phyloP scores from a whole-genome alignment of 768 basidiomycete species.

The Suillus sp. region DNA sequence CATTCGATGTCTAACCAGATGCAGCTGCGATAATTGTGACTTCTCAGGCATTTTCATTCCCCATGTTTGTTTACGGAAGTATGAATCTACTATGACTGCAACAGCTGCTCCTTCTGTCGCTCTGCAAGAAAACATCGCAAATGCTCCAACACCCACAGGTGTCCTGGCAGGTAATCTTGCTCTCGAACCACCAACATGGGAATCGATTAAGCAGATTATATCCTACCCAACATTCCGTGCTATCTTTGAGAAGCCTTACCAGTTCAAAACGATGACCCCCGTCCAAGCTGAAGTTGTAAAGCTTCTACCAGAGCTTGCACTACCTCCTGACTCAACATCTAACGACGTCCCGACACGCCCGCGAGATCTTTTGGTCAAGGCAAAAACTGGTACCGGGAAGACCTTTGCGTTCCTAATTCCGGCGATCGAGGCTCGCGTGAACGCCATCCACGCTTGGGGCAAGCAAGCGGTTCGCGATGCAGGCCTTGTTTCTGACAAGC shows the following conservation, averaged over 20 bases:
- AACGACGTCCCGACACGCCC: slow-evolving; percentile 16
- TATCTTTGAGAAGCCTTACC: slow-evolving; percentile 64
- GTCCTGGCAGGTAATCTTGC: background rate
- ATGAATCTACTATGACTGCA: slow-evolving; percentile 12
- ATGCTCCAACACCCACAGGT: background rate
- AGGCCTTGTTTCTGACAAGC: slow-evolving; percentile 37
- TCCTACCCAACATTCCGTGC: slow-evolving; percentile 53
- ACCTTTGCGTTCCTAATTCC: slow-evolving; percentile 88
- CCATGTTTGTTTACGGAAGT: background rate
- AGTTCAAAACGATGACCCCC: slow-evolving; percentile 69
- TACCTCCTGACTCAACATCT: slow-evolving; percentile 46
- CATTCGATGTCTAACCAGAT: background rate
- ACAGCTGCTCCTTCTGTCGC: background rate
- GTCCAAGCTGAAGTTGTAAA: slow-evolving; percentile 83
- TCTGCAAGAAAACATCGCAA: background rate
- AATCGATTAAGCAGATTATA: slow-evolving; percentile 41
- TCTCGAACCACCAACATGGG: slow-evolving; percentile 29
- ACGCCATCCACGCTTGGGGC: slow-evolving; percentile 50
- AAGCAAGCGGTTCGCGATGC: slow-evolving; percentile 44
- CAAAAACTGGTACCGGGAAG: slow-evolving; percentile 89
- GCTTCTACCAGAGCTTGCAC: slow-evolving; percentile 69
- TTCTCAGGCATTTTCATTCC: background rate
- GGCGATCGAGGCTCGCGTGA: slow-evolving; percentile 76
- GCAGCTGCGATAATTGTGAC: background rate
- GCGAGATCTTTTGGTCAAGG: slow-evolving; percentile 82